Conservation (phyloP, 176 grass and related monocot species). For the Cenchrus fungigraminus region DNA sequence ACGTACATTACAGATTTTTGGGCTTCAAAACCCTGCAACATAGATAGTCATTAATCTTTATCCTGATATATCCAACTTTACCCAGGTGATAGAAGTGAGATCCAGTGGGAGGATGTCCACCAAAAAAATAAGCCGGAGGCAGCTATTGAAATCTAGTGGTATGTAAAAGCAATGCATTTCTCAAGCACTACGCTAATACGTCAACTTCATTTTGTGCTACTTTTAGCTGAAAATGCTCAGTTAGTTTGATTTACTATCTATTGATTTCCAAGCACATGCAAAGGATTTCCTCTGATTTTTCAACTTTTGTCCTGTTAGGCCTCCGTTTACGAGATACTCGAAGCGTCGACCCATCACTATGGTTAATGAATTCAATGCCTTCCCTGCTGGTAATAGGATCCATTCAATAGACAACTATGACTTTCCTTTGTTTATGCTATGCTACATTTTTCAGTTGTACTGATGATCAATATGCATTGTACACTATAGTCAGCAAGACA, state of each 20-base stretch:
- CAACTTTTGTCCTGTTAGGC: conserved; percentile 47
- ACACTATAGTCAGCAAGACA: not conserved
- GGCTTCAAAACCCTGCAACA: not conserved
- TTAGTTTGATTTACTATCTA: not conserved
- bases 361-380: conserved; percentile 98
- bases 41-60: conserved; percentile 26
- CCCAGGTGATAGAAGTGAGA: conserved; percentile 89
- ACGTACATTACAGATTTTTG: conserved; percentile 8
- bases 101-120: conserved; percentile 73
- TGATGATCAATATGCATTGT: conserved; percentile 18
- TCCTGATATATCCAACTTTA: not conserved
- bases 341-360: conserved; percentile 92
- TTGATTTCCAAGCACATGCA: conserved; percentile 12
- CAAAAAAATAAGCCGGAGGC: conserved; percentile 86
- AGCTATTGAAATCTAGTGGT: conserved; percentile 98
- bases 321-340: conserved; percentile 91
- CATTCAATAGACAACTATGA: not conserved
- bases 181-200: not conserved
- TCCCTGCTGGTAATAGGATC: conserved; percentile 76
- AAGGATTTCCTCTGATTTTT: not conserved
- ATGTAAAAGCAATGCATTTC: conserved; percentile 13
- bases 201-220: conserved; percentile 16
- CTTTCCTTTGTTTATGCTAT: not conserved
- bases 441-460: conserved; percentile 12
- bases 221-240: not conserved